Conservation (phyloP, 345 rosid species). For the Citrus cavaleriei region DNA sequence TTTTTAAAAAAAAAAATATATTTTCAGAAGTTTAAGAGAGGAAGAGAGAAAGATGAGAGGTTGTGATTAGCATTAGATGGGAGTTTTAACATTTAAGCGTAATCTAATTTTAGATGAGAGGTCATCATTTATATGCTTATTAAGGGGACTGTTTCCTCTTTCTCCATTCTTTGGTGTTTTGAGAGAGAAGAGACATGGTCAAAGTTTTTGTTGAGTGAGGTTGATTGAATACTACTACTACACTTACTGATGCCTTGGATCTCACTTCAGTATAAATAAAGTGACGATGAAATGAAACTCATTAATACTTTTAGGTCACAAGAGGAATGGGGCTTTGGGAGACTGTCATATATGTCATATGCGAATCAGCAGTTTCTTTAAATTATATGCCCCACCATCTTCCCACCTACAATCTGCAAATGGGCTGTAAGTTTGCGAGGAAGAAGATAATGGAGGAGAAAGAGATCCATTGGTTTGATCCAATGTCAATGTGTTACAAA, state of each 20-base stretch:
- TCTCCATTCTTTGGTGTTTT: not conserved
- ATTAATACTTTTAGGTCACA: not conserved
- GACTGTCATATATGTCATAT: no score
- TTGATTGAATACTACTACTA: not conserved
- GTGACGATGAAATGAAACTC: not conserved
- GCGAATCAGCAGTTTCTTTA: no score
- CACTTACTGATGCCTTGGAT: not conserved
- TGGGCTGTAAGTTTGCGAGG: not conserved
- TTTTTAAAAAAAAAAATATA: no score
- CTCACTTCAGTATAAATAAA: not conserved
- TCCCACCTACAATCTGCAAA: not conserved
- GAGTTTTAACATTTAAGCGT: constrained; percentile 5
- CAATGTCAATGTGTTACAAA: not conserved
- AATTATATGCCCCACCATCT: not conserved
- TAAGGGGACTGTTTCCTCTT: not conserved
- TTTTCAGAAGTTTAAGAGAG: not conserved
- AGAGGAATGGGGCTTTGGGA: not conserved
- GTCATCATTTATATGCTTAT: not conserved
- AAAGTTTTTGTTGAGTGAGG: not conserved
- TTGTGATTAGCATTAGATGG: constrained; percentile 4
- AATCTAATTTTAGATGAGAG: constrained; percentile 26
- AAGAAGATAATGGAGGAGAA: not conserved
- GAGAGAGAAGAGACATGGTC: not conserved
- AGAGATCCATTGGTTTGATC: not conserved
- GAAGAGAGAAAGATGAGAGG: not conserved